Conservation (phyloP, 306 rosid species). For the Cucumis hystrix region DNA sequence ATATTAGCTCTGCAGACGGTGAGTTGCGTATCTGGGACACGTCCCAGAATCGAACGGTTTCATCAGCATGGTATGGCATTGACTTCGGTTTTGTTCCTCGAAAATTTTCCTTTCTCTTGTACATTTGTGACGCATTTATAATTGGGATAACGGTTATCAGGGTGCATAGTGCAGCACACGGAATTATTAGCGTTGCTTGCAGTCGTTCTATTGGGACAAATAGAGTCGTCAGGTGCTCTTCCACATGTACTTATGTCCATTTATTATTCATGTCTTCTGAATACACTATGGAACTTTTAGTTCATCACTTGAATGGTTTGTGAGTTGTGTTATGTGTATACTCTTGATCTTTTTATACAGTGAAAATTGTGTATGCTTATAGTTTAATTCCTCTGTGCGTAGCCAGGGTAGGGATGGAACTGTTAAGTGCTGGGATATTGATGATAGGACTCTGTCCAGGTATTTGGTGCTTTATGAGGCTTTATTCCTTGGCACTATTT, state of each 20-base stretch:
- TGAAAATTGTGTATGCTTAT: slow-evolving; percentile 2
- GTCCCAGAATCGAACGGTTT: slow-evolving; percentile 53
- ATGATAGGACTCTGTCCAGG: slow-evolving; percentile 66
- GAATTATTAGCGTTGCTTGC: slow-evolving; percentile 51
- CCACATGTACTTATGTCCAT: background rate
- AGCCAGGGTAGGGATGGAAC: slow-evolving; percentile 99
- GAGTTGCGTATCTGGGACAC: slow-evolving; percentile 86
- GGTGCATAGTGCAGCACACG: slow-evolving; percentile 81
- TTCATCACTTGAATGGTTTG: background rate
- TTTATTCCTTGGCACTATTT: background rate
- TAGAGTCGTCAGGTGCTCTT: slow-evolving; percentile 57
- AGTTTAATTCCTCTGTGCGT: slow-evolving; percentile 6
- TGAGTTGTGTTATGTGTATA: slow-evolving; percentile 9
- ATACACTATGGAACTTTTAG: background rate
- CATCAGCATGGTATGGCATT: slow-evolving; percentile 76
- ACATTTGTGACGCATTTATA: background rate
- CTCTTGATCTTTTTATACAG: background rate
- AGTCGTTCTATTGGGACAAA: slow-evolving; percentile 47
- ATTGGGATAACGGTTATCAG: slow-evolving; percentile 18
- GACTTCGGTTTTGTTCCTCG: background rate
- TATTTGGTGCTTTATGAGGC: slow-evolving; percentile 6
- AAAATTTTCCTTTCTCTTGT: background rate
- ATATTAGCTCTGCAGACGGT: slow-evolving; percentile 62
- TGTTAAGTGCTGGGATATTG: slow-evolving; percentile 75
- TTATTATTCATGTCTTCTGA: background rate